A percentile compares a stretch with the other conserved stretches of the same genome.
Evolutionary conservation across 805 yeast genomes (phyloP).

Genomic region (Saccharomyces jurei): DNA sequence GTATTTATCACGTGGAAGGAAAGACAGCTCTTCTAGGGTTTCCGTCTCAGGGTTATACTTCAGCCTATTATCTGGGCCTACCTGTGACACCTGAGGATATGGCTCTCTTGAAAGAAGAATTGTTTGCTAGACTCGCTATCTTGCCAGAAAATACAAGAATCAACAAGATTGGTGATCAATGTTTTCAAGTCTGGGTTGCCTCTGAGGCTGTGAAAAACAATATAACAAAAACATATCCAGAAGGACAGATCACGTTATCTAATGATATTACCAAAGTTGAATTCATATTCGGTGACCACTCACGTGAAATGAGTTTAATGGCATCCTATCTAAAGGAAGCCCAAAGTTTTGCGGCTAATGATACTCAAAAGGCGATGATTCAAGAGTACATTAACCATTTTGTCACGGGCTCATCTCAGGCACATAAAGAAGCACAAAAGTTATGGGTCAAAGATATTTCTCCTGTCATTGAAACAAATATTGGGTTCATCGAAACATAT

Average conservation of each 20-base stretch:
- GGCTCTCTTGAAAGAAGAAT: slow-evolving; percentile 48
- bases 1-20: slow-evolving; percentile 45
- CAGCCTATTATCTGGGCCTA: slow-evolving; percentile 61
- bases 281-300: slow-evolving; percentile 73
- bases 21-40: slow-evolving; percentile 58
- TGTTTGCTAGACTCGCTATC: slow-evolving; percentile 30
- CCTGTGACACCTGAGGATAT: slow-evolving; percentile 48
- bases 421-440: slow-evolving; percentile 77
- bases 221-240: slow-evolving; percentile 43
- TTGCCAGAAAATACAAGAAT: slow-evolving; percentile 70
- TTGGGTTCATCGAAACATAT: slow-evolving; percentile 89
- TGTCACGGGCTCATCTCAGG: slow-evolving; percentile 72
- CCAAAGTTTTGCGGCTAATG: slow-evolving; percentile 58
- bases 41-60: slow-evolving; percentile 66
- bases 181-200: slow-evolving; percentile 61
- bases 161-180: slow-evolving; percentile 40
- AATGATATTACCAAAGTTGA: slow-evolving; percentile 35
- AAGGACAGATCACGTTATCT: slow-evolving; percentile 31
- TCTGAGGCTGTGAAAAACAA: slow-evolving; percentile 46
- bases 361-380: slow-evolving; percentile 59
- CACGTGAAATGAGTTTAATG: slow-evolving; percentile 53
- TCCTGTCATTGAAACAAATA: slow-evolving; percentile 70
- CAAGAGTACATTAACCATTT: slow-evolving; percentile 61
- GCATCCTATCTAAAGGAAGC: slow-evolving; percentile 52
- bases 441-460: slow-evolving; percentile 83